Evolutionary conservation across 192 early-diverging fungal species (phyloP).

Genomic region (Coemansia reversa): DNA sequence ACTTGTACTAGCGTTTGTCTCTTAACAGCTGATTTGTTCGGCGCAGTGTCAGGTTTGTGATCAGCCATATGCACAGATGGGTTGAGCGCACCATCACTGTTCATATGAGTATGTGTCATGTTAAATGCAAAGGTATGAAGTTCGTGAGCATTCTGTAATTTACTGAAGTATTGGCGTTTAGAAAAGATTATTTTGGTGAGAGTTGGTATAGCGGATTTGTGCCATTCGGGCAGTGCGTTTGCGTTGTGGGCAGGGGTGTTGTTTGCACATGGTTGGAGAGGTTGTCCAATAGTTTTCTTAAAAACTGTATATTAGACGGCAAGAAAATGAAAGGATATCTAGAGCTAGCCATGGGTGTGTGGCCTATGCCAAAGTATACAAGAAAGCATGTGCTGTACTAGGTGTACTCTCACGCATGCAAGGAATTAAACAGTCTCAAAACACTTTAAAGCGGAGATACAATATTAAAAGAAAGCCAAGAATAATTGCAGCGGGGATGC

Average conservation of each 20-base stretch:
- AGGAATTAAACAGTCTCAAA: constrained; percentile 10
- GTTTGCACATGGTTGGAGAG: no score
- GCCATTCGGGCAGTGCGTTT: no score
- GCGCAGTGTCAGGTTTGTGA: background rate
- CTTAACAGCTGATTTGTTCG: background rate
- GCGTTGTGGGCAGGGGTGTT: no score
- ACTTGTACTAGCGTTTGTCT: constrained; percentile 13
- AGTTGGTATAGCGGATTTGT: no score
- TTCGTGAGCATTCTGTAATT: no score
- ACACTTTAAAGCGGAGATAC: constrained; percentile 60
- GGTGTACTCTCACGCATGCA: no score
- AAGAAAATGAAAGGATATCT: background rate
- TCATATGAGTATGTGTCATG: constrained; percentile 3
- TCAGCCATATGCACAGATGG: background rate
- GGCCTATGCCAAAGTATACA: background rate
- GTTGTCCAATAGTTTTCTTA: no score
- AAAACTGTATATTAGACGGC: background rate
- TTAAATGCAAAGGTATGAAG: background rate
- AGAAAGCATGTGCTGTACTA: no score
- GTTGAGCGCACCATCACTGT: background rate
- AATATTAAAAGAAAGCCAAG: constrained; percentile 80
- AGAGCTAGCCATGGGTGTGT: background rate
- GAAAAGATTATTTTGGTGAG: no score
- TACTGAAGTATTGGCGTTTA: no score
- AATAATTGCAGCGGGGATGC: constrained; percentile 78